phyloP scores from a whole-genome alignment of 352 stramenopile genomes.

The Plasmopara muralis region DNA sequence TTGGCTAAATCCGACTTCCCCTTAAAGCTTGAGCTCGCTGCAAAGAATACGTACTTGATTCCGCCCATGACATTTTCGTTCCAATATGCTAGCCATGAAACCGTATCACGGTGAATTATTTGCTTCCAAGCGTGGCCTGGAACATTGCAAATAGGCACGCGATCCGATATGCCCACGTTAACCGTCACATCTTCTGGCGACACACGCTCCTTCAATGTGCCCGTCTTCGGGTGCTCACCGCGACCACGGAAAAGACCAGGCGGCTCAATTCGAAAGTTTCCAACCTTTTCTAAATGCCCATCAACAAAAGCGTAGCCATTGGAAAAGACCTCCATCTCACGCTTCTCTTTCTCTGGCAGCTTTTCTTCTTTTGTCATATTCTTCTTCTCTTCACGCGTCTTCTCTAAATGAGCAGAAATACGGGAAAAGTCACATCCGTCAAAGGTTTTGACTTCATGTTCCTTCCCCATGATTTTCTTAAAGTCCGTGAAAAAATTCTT shows the following conservation, averaged over 20 bases:
- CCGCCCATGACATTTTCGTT: conserved; percentile 98
- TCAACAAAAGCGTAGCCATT: conserved; percentile 97
- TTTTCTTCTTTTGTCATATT: conserved; percentile 96
- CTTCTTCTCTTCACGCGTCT: conserved; percentile 91
- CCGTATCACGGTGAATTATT: conserved; percentile 91
- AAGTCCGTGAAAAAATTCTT: conserved; percentile 99
- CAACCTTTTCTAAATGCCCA: conserved; percentile 97
- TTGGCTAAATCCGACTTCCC: conserved; percentile 98
- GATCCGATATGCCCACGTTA: conserved; percentile 93
- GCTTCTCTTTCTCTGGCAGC: conserved; percentile 79
- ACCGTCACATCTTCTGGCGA: conserved; percentile 95
- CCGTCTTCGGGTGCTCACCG: conserved; percentile 99
- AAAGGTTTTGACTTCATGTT: conserved; percentile 93
- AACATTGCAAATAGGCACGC: conserved; percentile 87
- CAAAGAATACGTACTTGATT: conserved; percentile 99
- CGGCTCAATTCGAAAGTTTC: conserved; percentile 96
- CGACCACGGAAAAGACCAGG: conserved; percentile 97
- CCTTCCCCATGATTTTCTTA: conserved; percentile 86
- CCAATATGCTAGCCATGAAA: conserved; percentile 92
- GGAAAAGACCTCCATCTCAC: conserved; percentile 88
- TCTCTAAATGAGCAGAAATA: conserved; percentile 91
- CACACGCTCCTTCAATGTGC: conserved; percentile 96
- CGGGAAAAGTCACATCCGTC: conserved; percentile 96
- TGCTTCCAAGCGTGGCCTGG: conserved; percentile 95
- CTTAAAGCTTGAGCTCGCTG: conserved; percentile 98